These are phyloP conservation scores for Coemansia sp. DNA, from an alignment of 192 early-diverging fungal species.

Conservation along the genomic window DNA sequence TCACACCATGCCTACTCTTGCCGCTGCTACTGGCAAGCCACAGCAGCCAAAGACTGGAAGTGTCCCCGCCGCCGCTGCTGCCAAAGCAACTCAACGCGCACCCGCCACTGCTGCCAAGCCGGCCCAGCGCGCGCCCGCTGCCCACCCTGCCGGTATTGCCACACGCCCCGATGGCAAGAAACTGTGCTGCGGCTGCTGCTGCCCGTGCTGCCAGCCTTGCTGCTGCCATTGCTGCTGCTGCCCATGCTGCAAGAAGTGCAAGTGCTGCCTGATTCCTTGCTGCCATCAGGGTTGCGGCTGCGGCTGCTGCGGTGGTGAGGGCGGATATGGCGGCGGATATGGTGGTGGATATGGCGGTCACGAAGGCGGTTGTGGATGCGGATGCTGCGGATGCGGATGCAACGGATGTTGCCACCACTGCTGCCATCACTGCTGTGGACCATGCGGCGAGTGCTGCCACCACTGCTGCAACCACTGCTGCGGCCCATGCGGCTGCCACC, in stretches of 20 bases:
- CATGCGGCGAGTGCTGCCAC: constrained; percentile 35
- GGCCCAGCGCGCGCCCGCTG: constrained; percentile 1
- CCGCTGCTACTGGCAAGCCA: not conserved
- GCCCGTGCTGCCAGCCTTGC: constrained; percentile 46
- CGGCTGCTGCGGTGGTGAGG: constrained; percentile 7
- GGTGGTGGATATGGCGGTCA: constrained; percentile 9
- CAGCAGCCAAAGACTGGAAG: not conserved
- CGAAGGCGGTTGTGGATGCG: constrained; percentile 19
- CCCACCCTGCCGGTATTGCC: not conserved
- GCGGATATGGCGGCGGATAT: constrained; percentile 25
- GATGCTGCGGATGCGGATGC: constrained; percentile 16
- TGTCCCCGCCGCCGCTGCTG: too few species aligned
- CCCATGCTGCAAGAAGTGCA: constrained; percentile 50
- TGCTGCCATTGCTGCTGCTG: constrained; percentile 43
- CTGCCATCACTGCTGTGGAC: constrained; percentile 25
- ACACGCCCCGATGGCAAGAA: constrained; percentile 32
- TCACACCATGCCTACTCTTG: not conserved
- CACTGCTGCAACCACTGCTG: constrained; percentile 32
- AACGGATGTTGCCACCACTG: constrained; percentile 11
- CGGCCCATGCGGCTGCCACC: constrained; percentile 17
- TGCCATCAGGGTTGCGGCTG: constrained; percentile 26
- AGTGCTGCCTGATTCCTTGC: constrained; percentile 38
- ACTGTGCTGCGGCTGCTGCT: constrained; percentile 51
- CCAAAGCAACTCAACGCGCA: not conserved
- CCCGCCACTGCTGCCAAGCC: not conserved